Base-by-base conservation (phyloP, 2,329 filamentous ascomycete genomes). In the Bertia moriformis region DNA sequence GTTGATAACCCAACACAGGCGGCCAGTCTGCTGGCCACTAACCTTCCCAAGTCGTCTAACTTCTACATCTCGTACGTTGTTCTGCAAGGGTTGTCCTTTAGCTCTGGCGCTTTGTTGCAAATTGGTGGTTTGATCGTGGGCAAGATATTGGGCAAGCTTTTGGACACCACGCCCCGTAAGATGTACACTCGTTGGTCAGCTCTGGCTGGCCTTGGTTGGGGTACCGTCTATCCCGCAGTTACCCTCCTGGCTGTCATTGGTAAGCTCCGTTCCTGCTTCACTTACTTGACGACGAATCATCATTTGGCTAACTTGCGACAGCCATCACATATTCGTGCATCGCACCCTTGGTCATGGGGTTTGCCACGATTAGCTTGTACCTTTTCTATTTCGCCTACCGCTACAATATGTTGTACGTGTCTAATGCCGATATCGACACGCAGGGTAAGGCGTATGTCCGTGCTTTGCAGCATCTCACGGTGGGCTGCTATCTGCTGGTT, bases 41-140 rank as follows among this genome's bases (percentile, higher is more conserved):
- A 83, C 42, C 66, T 98, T 4, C 91, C 91, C 14, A 78, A 73
- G 41, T 78, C 86, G 0, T 88, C 87, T 43, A 96, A 93, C 60
- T 93, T 96, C 54, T 98, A 95, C 58, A 79, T 96, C 15, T 85
- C 82, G 0, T 98, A 96, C 61, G 93, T 98, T 47, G 75, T 96
- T 20, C 73, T 98, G 2, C 91, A 96, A 58, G 93, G 89, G 22
- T 59, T 96, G 42, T 80, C 79, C 1, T 77, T 89, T 44, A 82
- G 86, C 3, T 71, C 84, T 0, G 73, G 78, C 37, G 72, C 83
- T 1, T 59, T 96, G 4, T 66, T 93, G 2, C 85, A 93, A 48
- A 10, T 35, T 18, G 32, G 12, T 18, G 85, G 86, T 14, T 69
- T 96, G 38, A 58, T 88, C 37, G 58, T 93, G 19, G 83, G 82